Percentiles rank a stretch among this genome's conserved stretches.
phyloP scores from a whole-genome alignment of 176 grass and related monocot genomes.

The Musa beccarii region DNA sequence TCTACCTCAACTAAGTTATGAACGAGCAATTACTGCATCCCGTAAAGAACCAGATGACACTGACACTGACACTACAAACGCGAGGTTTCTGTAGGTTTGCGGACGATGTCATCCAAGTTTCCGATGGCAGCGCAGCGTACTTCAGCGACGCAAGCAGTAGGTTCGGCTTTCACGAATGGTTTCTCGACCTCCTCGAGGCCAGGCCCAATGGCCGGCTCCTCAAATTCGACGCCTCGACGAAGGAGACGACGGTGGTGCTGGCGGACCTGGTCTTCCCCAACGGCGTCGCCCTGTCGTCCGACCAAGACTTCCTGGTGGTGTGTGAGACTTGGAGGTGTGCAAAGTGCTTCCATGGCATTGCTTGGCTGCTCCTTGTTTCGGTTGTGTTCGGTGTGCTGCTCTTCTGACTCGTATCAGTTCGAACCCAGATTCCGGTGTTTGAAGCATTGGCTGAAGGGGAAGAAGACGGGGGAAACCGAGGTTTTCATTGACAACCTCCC shows the following conservation, averaged over 20 bases:
- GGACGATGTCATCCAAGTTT: conserved; percentile 44
- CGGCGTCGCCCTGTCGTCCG: conserved; percentile 47
- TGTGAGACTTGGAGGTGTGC: conserved; percentile 39
- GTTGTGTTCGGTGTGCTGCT: background rate
- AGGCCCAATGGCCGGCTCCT: conserved; percentile 57
- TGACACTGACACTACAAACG: no score
- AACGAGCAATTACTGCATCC: no score
- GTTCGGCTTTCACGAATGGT: conserved; percentile 38
- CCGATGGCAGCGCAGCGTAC: conserved; percentile 48
- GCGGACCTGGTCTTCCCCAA: conserved; percentile 46
- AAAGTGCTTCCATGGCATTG: background rate
- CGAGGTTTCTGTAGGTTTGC: conserved; percentile 23
- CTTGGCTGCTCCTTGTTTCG: background rate
- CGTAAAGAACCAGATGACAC: no score
- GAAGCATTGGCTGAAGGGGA: conserved; percentile 67
- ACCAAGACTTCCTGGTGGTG: conserved; percentile 55
- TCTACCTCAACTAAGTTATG: no score
- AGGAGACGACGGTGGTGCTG: conserved; percentile 35
- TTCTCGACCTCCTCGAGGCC: conserved; percentile 36
- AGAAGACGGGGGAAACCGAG: conserved; percentile 31
- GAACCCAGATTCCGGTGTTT: conserved; percentile 39
- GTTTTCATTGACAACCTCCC: conserved; percentile 66
- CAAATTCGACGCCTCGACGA: conserved; percentile 48
- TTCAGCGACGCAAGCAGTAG: conserved; percentile 67
- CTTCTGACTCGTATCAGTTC: background rate